Base-by-base conservation (phyloP, 768 basidiomycete species). In the Auricularia sp. region DNA sequence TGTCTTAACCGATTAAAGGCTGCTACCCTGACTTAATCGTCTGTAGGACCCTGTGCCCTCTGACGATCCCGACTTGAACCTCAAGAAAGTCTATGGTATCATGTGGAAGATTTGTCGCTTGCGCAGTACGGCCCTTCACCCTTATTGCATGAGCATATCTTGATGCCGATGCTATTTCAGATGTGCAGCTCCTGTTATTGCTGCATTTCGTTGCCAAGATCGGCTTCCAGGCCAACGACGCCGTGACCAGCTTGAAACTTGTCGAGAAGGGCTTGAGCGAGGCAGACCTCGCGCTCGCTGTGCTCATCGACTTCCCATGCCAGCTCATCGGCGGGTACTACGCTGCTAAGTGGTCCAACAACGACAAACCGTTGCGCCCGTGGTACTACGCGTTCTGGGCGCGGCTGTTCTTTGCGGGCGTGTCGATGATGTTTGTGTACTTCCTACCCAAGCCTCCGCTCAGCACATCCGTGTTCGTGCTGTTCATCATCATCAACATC, bases 271-370 rank as follows among this genome's bases (percentile, higher is more conserved):
- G 97, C 1, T 81, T 99, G 63, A 89, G 87, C 65, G 89, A 94
- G 47, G 97, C 98, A 78, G 97, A 99, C 70, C 82, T 98, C 45
- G 94, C 97, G n/a, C 81, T 94, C 16, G 89, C 93, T 3, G 95
- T 96, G 54, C 84, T 98, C 45, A 89, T 98, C 68, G 97, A 99
- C 75, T 98, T 98, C 70, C 97, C 97, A 2, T 96, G 97, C 77
- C 95, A 98, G 79, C 93, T 99, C 62, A 72, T 90, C 65, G 94
- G 92, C 24, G 96, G 96, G 5, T 98, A 91, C 89, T 78, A 96
- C 33, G 93, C 95, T 1, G 96, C 93, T 3, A 87, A 86, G 69
- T 98, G 94, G 93, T 89, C 92, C 4, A 80, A 83, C 63, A 92
- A 93, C 14, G 86, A 88, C 61, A 82, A 79, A 64, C 88, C 91